Conservation (phyloP, 257 asterid genomes). For the Phtheirospermum japonicum region DNA sequence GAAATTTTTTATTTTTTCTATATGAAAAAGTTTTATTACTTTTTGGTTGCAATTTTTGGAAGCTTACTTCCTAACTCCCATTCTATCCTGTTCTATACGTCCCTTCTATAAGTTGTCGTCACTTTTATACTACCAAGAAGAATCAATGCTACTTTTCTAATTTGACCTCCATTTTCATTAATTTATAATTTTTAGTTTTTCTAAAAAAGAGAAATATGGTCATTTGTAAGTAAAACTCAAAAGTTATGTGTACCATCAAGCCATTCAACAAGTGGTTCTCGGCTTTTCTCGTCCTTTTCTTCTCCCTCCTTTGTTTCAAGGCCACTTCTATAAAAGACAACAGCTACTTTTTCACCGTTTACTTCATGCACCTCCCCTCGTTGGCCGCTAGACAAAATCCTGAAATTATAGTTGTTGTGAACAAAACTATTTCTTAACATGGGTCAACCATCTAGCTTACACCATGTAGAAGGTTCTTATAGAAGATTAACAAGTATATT, state of each 20-base stretch:
- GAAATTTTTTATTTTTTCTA: no score
- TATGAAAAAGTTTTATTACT: no score
- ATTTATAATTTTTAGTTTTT: neutral
- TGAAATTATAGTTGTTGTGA: neutral
- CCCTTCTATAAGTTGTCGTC: no score
- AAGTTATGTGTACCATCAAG: neutral
- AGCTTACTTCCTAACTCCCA: no score
- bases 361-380: constrained; percentile 5
- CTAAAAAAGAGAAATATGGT: no score
- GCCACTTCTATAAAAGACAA: neutral
- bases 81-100: no score
- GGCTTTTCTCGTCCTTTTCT: neutral
- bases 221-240: no score
- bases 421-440: neutral
- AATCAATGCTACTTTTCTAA: no score
- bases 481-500: neutral
- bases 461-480: neutral
- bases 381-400: neutral
- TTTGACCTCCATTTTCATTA: no score
- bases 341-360: neutral
- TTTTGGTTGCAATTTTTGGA: no score
- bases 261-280: neutral
- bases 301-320: no score
- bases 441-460: neutral
- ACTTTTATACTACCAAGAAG: no score